Base-by-base conservation (phyloP, 805 yeast species). In the Saccharomycopsis vini region DNA sequence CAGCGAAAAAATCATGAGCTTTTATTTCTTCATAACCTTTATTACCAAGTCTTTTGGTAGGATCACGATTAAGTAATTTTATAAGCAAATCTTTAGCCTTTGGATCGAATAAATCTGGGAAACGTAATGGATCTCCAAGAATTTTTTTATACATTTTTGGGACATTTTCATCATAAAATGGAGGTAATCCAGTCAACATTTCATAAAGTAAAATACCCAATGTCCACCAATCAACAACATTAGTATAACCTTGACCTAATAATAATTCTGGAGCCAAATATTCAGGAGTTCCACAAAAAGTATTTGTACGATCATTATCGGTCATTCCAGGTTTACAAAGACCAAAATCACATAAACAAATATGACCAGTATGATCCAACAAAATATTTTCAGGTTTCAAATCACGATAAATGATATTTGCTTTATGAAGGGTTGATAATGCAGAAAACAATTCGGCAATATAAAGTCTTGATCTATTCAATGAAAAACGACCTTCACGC, bases 191-290 rank as follows among this genome's bases (percentile, higher is more conserved):
- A 1, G 97, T 88, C 49, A 92, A 69, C 98, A 92, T 92, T 59
- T 90, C 98, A 60, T 87, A 92, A 36, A 92, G 68, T 43, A 92
- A 69, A 15, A 90, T 89, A 34, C 98, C 98, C 54, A 92, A 69
- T 1, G 98, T 92, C 98, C 98, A 92, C 90, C 96, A 92, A 63
- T 92, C 98, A 19, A 92, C 97, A 7, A 83, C 82, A 61, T 95
- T 79, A 2, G 97, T 88, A 62, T 92, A 92, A 1, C 97, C 97
- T 59, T 85, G 88, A 39, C 94, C 92, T 54, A 88, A 68, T 39
- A 92, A 67, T 53, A 92, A 68, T 63, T 92, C 98, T 1, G 98
- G 98, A 1, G 97, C 96, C 53, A 92, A 69, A 62, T 92, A 92
- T 63, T 92, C 97, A 0, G 97, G 97, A 0, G 98, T 92, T 33